Conservation (phyloP, 352 stramenopile genomes). For the Saprolegnia diclina region DNA sequence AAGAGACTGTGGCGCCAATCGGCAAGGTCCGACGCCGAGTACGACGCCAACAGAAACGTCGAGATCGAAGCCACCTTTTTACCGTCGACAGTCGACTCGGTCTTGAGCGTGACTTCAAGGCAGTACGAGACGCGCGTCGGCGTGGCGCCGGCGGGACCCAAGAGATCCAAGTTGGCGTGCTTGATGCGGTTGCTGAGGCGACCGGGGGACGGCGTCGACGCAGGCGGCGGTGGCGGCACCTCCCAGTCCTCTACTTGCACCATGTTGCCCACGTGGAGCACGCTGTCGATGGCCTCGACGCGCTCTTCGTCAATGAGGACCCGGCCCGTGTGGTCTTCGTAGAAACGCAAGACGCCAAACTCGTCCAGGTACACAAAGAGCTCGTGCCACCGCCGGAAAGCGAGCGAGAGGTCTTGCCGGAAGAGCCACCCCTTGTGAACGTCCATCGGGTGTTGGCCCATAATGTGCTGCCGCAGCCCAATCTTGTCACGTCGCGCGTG, state of each 20-base stretch:
- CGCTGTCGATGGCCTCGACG: constrained; percentile 15
- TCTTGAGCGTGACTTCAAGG: constrained; percentile 21
- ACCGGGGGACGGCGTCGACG: neutral
- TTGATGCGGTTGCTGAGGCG: constrained; percentile 1
- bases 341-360: constrained; percentile 44
- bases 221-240: neutral
- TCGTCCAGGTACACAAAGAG: constrained; percentile 77
- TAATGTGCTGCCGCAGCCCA: constrained; percentile 16
- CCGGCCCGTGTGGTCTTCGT: constrained; percentile 20
- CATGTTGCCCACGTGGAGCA: constrained; percentile 23
- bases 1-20: constrained; percentile 26
- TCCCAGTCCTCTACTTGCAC: constrained; percentile 23
- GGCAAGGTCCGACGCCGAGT: constrained; percentile 10
- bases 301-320: constrained; percentile 22
- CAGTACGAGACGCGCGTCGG: constrained; percentile 19
- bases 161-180: constrained; percentile 9
- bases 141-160: constrained; percentile 9
- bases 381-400: constrained; percentile 76
- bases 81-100: neutral
- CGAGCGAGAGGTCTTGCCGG: constrained; percentile 70
- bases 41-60: constrained; percentile 22
- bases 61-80: neutral
- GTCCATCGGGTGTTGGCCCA: constrained; percentile 46
- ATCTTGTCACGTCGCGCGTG: neutral
- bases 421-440: constrained; percentile 80